Base-by-base conservation (phyloP, 345 rosid species). In the Populus alba region DNA sequence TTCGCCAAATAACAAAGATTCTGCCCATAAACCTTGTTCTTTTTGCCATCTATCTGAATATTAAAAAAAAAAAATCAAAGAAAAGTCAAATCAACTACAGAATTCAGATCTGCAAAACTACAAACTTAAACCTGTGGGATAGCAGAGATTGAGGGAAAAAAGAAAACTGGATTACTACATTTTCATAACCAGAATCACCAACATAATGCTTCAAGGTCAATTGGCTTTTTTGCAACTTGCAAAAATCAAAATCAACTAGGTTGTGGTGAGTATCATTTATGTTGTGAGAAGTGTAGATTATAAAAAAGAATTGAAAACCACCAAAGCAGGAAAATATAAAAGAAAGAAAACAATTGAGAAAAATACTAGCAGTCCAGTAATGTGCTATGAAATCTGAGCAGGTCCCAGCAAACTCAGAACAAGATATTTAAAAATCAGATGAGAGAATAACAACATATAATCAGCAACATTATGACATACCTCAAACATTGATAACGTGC, bases 401-500 rank as follows among this genome's bases (percentile, higher is more conserved):
- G 27, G 63, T 57, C 8, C 27, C 13, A 9, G 15, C 63, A 57
- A 11, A 53, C 47, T 29, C 10, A 49, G 53, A 33, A 59, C 12
- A 61, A 13, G 27, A 62, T n/a, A 13, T 62, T 38, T 65, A 25
- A 22, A 35, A 45, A 74, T 53, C 62, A 57, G 38, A 16, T 20
- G 27, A 69, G 38, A 65, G 25, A 5, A 27, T 69, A 18, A 57
- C 49, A 35, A 22, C n/a, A 15, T 33, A 29, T 8, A 39, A 15
- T 35, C 1, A 22, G 20, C 1, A 51, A 15, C 4, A 15, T 11
- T 3, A 49, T 35, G 22, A 22, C 79, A 81, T 84, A 94, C 98
- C 98, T 97, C 98, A 88, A 97, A 97, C 99, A 97, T 97, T 71
- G 99, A 97, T 82, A 97, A 78, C 11, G 98, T 97, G 78, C 97